phyloP scores from a whole-genome alignment of 495 filamentous ascomycete species.

The Hypoxylon trugodes region DNA sequence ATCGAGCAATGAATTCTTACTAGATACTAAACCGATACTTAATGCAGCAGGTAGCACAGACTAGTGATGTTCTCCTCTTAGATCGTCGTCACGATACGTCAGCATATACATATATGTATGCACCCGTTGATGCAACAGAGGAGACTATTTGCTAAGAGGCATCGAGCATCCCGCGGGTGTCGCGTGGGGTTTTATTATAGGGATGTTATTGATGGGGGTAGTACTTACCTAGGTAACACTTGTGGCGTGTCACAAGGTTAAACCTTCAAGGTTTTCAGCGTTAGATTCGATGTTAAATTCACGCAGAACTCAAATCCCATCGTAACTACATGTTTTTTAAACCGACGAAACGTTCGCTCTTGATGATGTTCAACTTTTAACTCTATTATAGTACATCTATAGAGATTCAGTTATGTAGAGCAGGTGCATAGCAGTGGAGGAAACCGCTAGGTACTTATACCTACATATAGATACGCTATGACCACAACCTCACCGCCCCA shows the following conservation, averaged over 20 bases:
- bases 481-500: too few relatives aligned
- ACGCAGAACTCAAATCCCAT: too few relatives aligned
- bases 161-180: constrained; percentile 19
- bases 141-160: constrained; percentile 7
- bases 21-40: constrained; percentile 12
- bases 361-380: too few relatives aligned
- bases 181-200: constrained; percentile 17
- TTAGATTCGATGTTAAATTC: too few relatives aligned
- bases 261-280: constrained; percentile 2
- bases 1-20: background rate
- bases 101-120: constrained; percentile 28
- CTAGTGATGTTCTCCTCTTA: constrained; percentile 2
- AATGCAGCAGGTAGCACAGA: constrained; percentile 26
- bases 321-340: too few relatives aligned
- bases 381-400: too few relatives aligned
- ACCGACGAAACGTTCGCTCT: too few relatives aligned
- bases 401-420: too few relatives aligned
- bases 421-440: too few relatives aligned
- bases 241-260: background rate
- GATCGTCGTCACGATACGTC: constrained; percentile 34
- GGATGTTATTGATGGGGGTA: constrained; percentile 26
- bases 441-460: background rate
- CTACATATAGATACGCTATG: constrained; percentile 13
- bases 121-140: background rate
- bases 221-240: background rate